Percentiles rank a stretch among this genome's conserved stretches.
Conservation (phyloP, 192 early-diverging fungal species). For the Pecoramyces ruminantium region DNA sequence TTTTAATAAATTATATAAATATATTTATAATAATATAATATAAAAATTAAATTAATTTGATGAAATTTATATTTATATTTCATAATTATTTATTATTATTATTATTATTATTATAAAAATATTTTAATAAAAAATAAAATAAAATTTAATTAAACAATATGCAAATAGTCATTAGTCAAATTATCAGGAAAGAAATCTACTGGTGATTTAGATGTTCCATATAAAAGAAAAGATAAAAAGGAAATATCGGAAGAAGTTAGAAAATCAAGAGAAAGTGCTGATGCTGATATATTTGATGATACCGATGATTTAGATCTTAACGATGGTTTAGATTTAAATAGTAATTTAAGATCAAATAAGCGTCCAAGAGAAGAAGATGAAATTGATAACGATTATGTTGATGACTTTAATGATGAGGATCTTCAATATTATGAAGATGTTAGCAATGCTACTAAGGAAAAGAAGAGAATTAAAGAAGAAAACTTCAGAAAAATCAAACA, state of each 20-base stretch:
- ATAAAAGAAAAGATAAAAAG: background rate
- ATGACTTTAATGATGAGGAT: background rate
- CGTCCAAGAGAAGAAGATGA: background rate
- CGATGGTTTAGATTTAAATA: background rate
- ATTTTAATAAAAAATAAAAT: too few relatives aligned
- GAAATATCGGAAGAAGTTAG: background rate
- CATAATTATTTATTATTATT: conserved; percentile 68
- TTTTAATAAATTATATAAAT: background rate
- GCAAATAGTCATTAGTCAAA: background rate
- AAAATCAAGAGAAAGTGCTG: background rate
- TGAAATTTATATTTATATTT: too few relatives aligned
- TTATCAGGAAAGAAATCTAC: background rate
- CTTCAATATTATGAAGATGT: background rate
- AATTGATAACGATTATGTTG: background rate
- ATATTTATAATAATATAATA: conserved; percentile 1
- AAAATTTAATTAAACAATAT: too few relatives aligned
- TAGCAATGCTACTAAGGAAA: background rate
- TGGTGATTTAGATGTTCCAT: background rate
- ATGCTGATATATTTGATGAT: background rate
- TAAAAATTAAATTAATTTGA: conserved; percentile 59
- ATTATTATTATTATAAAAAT: conserved; percentile 18
- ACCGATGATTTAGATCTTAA: background rate
- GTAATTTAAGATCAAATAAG: background rate
- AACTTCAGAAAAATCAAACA: background rate
- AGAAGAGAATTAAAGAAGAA: background rate